Percentiles rank a stretch among this genome's conserved stretches.
These are phyloP conservation scores for Ceratocystis smalleyi DNA, from an alignment of 2,329 filamentous ascomycete genomes.

Conservation along the genomic window DNA sequence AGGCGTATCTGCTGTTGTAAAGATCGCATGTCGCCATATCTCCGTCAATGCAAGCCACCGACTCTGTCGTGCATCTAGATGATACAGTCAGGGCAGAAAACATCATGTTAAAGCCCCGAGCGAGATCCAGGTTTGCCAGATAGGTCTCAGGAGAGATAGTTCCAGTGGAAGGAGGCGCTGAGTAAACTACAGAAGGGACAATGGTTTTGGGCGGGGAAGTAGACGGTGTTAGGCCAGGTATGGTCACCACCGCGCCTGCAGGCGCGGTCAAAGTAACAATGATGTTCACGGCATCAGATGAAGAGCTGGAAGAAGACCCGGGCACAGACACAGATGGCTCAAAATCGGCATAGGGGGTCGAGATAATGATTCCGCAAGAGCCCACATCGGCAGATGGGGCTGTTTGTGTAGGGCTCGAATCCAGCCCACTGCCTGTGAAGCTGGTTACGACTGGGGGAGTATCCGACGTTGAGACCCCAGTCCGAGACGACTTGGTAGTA, in stretches of 20 bases:
- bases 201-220: not conserved
- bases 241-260: constrained; percentile 2
- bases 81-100: constrained; percentile 31
- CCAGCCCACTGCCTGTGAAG: not conserved
- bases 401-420: not conserved
- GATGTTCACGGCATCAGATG: not conserved
- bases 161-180: constrained; percentile 25
- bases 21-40: constrained; percentile 32
- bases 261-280: not conserved
- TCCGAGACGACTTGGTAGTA: not conserved
- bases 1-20: constrained; percentile 27
- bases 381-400: not conserved
- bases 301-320: not conserved
- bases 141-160: constrained; percentile 30
- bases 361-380: not conserved
- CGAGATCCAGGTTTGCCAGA: constrained; percentile 31
- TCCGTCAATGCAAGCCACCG: constrained; percentile 39
- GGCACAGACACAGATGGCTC: not conserved
- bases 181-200: constrained; percentile 20
- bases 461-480: not conserved
- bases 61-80: constrained; percentile 31
- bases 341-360: not conserved
- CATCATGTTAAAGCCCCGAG: constrained; percentile 32
- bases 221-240: not conserved
- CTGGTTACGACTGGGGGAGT: not conserved